These are phyloP conservation scores for Eustoma russellianum DNA, from an alignment of 257 asterid species.

Conservation along the genomic window DNA sequence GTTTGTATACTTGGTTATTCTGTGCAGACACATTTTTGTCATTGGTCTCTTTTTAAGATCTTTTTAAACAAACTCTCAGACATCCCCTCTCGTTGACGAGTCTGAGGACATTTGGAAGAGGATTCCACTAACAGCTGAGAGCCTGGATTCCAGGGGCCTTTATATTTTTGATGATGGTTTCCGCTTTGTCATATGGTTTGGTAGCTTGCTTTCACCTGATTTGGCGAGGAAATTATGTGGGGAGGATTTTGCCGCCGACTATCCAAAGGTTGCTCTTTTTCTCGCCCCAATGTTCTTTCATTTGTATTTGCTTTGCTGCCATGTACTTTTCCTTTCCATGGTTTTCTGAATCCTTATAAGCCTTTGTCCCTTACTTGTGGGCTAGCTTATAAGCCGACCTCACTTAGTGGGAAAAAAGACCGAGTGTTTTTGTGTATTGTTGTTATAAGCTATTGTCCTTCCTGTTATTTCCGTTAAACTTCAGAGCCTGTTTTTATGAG, in stretches of 20 bases:
- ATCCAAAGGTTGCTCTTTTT: constrained; percentile 53
- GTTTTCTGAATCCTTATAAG: too few relatives aligned
- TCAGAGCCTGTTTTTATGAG: too few relatives aligned
- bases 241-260: constrained; percentile 63
- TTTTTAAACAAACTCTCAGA: constrained; percentile 15
- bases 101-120: constrained; percentile 40
- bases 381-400: too few relatives aligned
- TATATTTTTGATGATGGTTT: constrained; percentile 88
- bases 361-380: too few relatives aligned
- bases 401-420: too few relatives aligned
- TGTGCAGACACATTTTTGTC: neutral
- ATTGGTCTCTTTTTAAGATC: neutral
- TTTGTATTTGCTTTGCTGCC: too few relatives aligned
- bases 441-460: too few relatives aligned
- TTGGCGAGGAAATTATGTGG: constrained; percentile 64
- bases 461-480: too few relatives aligned
- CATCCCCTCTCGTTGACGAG: constrained; percentile 39
- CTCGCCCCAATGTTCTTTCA: neutral
- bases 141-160: constrained; percentile 84
- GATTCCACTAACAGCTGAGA: constrained; percentile 72
- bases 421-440: too few relatives aligned
- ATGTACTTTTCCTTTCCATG: too few relatives aligned
- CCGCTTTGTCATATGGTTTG: constrained; percentile 87
- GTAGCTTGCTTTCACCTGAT: constrained; percentile 75
- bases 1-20: neutral